Evolutionary conservation across 495 filamentous ascomycete genomes (phyloP), one percentile per base, ranked within the genome.

Genomic region (Saxophila tyrrhenica): DNA sequence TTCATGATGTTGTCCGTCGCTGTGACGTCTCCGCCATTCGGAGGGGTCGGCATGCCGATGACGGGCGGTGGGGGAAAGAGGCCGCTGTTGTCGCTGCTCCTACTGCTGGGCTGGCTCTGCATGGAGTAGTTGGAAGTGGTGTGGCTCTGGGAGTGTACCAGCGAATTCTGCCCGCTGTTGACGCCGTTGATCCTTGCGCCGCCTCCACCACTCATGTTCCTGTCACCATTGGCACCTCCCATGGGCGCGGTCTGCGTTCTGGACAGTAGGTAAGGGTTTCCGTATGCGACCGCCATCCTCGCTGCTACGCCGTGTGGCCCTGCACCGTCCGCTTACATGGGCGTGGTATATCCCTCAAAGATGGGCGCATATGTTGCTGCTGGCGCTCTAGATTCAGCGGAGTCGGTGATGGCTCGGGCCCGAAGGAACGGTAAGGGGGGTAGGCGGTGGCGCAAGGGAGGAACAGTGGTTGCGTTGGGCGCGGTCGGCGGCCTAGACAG

Each of bases 1-100:
- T 97, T 98, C 73, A 97, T 94, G 69, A 98, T 94, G 66, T 90
- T 94, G 67, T 86, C 77, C 62, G 84, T 84, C 35, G 86, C 81
- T 52, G 80, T 68, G 54, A 89, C 77, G 44, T 78, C 80, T 49
- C 76, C 80, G 58, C 76, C 78, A 58, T 73, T 74, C 45, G 23
- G 11, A 17, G 9, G 11, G 23, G 3, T 48, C 11, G 45, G 20
- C 3, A 3, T 50, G 23, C 20, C 23, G 15, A 25, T 22, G 13
- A 64, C 24, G 2, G 57, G 52, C 38, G 60, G 60, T 16, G 53
- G 75, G 68, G 65, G 70, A 47, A 68, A 70, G 15, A 70, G 60
- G 21, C 66, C 67, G 32, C 65, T 66, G 24, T 61, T 45, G 52
- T 70, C 65, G 53, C 67, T 70, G 48, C 64, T 62, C 23, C 69